Evolutionary conservation across 192 early-diverging fungal species (phyloP), one percentile per base, ranked within the genome.

Genomic region (Cladochytrium replicatum): DNA sequence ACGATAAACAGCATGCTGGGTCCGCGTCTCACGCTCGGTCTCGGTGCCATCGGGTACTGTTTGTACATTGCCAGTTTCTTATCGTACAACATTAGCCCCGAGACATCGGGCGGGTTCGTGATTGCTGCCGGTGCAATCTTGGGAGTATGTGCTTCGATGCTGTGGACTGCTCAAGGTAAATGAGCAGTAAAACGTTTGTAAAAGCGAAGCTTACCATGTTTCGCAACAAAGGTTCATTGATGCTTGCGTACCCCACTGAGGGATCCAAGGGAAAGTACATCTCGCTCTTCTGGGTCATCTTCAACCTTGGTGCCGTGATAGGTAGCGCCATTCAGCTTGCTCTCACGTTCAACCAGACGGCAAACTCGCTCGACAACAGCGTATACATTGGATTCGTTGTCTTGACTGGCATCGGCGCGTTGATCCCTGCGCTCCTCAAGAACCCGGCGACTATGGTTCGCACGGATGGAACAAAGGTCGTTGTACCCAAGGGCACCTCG

Each of bases 281-380:
- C 42, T 80, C 80, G 19, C 68, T 82, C 28, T 93, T 93, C 75
- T 93, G 89, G 89, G 71, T 80, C 50, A 82, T 90, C 43, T 93
- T 89, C 74, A 86, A 86, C 55, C 40, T 71, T 31, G 89, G 89
- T 45, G 89, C 81, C 28, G 76, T 85, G 50, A 47, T 92, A 21
- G 89, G 89, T 55, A 78, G 80, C 43, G 71, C 81, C 29, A 73
- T 92, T 52, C 74, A 75, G 24, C 74, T 89, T 39, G 80, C 66
- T 32, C 69, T 82, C 46, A 81, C 87, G 63, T 89, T 63, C 70
- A 59, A 86, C 46, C 44, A 56, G 0, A 56, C 57, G 17, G 60
- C 54, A 6, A 55, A 67, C 22, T 56, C 68, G 32, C 66, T 88
- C 7, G 71, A 71, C 26, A 73, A 78, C 54, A 74, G 81, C n/a